These are phyloP conservation scores for Arctostaphylos glauca DNA, from an alignment of 148 eudicot species.

Conservation along the genomic window DNA sequence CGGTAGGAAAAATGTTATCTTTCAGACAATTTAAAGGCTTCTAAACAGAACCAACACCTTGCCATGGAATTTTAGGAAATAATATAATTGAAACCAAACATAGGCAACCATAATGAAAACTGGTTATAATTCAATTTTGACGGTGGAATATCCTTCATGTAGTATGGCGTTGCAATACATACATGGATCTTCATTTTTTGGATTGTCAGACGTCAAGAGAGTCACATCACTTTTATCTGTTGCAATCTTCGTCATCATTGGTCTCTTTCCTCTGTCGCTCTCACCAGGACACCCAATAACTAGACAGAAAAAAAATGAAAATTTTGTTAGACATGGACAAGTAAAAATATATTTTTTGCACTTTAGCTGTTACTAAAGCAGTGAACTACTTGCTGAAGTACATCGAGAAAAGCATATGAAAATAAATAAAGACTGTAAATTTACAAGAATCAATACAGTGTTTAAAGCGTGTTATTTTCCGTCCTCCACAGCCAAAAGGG, in stretches of 20 bases:
- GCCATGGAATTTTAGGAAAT: not conserved
- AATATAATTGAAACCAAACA: not conserved
- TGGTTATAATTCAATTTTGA: not conserved
- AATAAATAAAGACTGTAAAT: not conserved
- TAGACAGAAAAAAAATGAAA: slow-evolving; percentile 26
- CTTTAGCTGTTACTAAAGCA: not conserved
- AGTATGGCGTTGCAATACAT: slow-evolving; percentile 29
- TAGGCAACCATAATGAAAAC: not conserved
- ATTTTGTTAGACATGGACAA: slow-evolving; percentile 16
- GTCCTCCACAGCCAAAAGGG: slow-evolving; percentile 9
- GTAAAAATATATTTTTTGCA: no score
- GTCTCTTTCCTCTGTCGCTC: slow-evolving; percentile 86
- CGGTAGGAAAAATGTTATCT: not conserved
- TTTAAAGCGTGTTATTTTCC: not conserved
- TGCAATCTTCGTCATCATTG: slow-evolving; percentile 84
- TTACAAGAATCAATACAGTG: not conserved
- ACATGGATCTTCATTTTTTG: slow-evolving; percentile 93
- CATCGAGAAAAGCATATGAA: not conserved
- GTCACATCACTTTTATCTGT: slow-evolving; percentile 96
- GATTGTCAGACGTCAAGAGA: slow-evolving; percentile 92
- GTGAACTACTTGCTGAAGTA: not conserved
- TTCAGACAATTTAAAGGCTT: not conserved
- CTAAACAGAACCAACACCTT: not conserved
- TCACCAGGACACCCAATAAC: slow-evolving; percentile 91
- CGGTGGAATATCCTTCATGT: not conserved